phyloP scores from a whole-genome alignment of 1,284 basidiomycete species.

The Sphaerobolus stellatus region DNA sequence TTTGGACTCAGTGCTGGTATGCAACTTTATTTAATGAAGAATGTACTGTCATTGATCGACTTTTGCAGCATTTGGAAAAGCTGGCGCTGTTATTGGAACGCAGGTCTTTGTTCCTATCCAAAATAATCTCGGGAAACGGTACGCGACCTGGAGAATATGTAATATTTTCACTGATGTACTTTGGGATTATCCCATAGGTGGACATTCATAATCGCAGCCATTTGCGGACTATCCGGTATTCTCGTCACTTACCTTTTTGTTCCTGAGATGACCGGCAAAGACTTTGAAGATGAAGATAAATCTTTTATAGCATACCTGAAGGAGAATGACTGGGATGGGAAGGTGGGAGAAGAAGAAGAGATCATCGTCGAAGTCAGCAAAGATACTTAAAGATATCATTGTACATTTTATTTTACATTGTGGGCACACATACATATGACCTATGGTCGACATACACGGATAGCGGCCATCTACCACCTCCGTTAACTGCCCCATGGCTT shows the following conservation, averaged over 20 bases:
- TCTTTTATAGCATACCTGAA: conserved; percentile 60
- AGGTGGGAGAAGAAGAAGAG: conserved; percentile 61
- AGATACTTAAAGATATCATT: too few species aligned
- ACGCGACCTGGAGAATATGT: conserved; percentile 10
- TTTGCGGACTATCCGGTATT: conserved; percentile 62
- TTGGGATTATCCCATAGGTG: conserved; percentile 44
- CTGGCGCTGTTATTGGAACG: conserved; percentile 74
- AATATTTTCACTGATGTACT: background rate
- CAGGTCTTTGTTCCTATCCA: conserved; percentile 79
- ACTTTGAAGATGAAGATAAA: conserved; percentile 66
- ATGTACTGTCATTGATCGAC: background rate
- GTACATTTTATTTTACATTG: too few species aligned
- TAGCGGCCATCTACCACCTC: too few species aligned
- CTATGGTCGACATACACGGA: too few species aligned
- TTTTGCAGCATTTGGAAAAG: conserved; percentile 67
- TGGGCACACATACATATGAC: too few species aligned
- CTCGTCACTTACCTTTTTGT: conserved; percentile 69
- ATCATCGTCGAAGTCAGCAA: too few species aligned
- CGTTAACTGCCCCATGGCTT: too few species aligned
- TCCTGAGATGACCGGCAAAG: conserved; percentile 65
- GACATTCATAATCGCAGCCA: conserved; percentile 73
- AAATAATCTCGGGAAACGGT: conserved; percentile 62
- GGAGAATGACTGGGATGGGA: conserved; percentile 66
- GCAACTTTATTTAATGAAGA: background rate
- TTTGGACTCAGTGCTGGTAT: conserved; percentile 57